Percentiles rank a stretch among this genome's conserved stretches.
Evolutionary conservation across 2,329 filamentous ascomycete genomes (phyloP).

Genomic region (Nannizzia gypsea): DNA sequence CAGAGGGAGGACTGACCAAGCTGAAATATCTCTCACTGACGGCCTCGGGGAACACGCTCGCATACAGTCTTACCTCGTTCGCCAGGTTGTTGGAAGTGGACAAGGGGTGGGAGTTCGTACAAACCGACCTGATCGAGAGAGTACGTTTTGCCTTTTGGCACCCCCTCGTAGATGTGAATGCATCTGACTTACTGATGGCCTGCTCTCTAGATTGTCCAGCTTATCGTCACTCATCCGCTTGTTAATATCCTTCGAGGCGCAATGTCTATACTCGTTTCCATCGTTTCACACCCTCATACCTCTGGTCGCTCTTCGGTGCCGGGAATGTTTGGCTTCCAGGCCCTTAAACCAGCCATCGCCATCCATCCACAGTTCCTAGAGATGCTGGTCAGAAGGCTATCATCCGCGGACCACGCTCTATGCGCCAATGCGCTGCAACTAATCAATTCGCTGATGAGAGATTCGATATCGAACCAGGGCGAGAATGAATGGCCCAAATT

Average conservation of each 20-base stretch:
- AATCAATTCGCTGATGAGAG: constrained; percentile 88
- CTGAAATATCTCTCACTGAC: constrained; percentile 73
- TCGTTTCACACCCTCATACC: constrained; percentile 71
- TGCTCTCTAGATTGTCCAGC: constrained; percentile 57
- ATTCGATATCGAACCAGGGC: constrained; percentile 67
- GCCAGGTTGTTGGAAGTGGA: constrained; percentile 83
- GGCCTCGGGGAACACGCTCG: constrained; percentile 83
- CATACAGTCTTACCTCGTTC: constrained; percentile 85
- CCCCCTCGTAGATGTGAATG: neutral
- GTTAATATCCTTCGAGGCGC: constrained; percentile 95
- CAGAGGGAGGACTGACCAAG: constrained; percentile 70
- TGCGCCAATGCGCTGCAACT: constrained; percentile 92
- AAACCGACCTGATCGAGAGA: constrained; percentile 45
- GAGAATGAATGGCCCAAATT: constrained; percentile 89
- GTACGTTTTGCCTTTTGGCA: constrained; percentile 33
- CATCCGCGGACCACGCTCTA: constrained; percentile 86
- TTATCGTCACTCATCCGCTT: constrained; percentile 87
- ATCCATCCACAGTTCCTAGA: constrained; percentile 90
- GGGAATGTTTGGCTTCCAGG: constrained; percentile 72
- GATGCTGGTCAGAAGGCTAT: constrained; percentile 80
- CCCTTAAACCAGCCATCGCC: constrained; percentile 81
- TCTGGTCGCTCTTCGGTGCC: constrained; percentile 41
- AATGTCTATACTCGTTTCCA: constrained; percentile 89
- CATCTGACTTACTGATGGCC: neutral
- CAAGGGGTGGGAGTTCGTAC: constrained; percentile 78